Conservation (phyloP, 2,329 filamentous ascomycete species). For the Canariomyces notabilis region DNA sequence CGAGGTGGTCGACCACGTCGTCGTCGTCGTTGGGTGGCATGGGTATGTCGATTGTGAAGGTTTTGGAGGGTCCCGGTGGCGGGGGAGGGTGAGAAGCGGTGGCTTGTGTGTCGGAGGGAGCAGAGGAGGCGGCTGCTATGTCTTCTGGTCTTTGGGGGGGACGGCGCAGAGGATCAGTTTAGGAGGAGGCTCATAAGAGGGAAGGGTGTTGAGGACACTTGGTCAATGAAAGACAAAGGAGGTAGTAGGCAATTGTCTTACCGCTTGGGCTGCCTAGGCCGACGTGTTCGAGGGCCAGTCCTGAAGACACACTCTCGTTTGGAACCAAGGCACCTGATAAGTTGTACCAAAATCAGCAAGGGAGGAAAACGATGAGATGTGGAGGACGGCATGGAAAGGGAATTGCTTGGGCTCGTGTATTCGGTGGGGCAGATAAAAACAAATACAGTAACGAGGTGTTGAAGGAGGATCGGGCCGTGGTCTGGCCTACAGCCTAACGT, state of each 20-base stretch:
- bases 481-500: not conserved
- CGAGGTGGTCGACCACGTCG: constrained; percentile 37
- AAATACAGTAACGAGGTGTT: not conserved
- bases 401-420: not conserved
- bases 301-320: constrained; percentile 51
- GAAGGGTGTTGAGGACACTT: not conserved
- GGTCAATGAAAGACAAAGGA: not conserved
- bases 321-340: constrained; percentile 46
- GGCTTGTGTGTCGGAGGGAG: not conserved
- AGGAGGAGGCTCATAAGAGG: constrained; percentile 14
- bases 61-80: constrained; percentile 41
- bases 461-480: not conserved
- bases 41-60: constrained; percentile 49
- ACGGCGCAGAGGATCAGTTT: constrained; percentile 13
- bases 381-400: not conserved
- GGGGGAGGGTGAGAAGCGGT: constrained; percentile 19
- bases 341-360: not conserved
- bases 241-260: constrained; percentile 27
- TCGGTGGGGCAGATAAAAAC: not conserved
- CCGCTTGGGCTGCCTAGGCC: constrained; percentile 40
- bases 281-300: constrained; percentile 45
- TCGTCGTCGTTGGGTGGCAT: constrained; percentile 38
- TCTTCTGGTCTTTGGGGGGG: not conserved
- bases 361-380: not conserved
- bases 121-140: constrained; percentile 1